Evolutionary conservation across 75 land plant genomes (phyloP).

Genomic region (Selaginella tamariscina): DNA sequence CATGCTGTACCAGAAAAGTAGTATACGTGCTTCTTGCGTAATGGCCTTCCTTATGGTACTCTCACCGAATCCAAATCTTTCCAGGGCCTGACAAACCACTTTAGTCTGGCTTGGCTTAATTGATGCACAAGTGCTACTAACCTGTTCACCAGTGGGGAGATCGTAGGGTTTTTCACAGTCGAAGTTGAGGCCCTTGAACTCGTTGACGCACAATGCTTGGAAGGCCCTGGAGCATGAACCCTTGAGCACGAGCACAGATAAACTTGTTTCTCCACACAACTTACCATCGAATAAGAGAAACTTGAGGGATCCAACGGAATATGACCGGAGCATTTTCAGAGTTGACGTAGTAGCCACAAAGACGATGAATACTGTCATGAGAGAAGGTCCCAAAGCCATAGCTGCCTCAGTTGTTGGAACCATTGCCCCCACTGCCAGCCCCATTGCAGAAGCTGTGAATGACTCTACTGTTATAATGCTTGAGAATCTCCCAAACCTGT

Average conservation of each 20-base stretch:
- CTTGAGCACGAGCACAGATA: background rate
- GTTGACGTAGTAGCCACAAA: slow-evolving; percentile 98
- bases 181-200: slow-evolving; percentile 78
- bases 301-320: slow-evolving; percentile 92
- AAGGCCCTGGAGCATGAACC: slow-evolving; percentile 57
- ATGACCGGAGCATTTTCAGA: slow-evolving; percentile 78
- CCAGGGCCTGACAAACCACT: slow-evolving; percentile 45
- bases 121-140: slow-evolving; percentile 15
- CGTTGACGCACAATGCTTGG: slow-evolving; percentile 89
- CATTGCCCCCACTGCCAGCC: slow-evolving; percentile 96
- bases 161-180: slow-evolving; percentile 69
- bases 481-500: slow-evolving; percentile 83
- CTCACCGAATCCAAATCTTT: slow-evolving; percentile 70
- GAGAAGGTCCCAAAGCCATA: slow-evolving; percentile 92
- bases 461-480: slow-evolving; percentile 81
- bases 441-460: slow-evolving; percentile 99
- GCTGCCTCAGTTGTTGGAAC: slow-evolving; percentile 97
- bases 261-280: background rate
- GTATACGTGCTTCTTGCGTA: slow-evolving; percentile 65
- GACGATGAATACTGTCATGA: slow-evolving; percentile 97
- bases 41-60: slow-evolving; percentile 52
- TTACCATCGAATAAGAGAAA: slow-evolving; percentile 96
- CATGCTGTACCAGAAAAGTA: slow-evolving; percentile 81
- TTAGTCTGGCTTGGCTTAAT: background rate
- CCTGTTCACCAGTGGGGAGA: slow-evolving; percentile 84